phyloP scores from a whole-genome alignment of 2,329 filamentous ascomycete species.

The Drechslerella dactyloides region DNA sequence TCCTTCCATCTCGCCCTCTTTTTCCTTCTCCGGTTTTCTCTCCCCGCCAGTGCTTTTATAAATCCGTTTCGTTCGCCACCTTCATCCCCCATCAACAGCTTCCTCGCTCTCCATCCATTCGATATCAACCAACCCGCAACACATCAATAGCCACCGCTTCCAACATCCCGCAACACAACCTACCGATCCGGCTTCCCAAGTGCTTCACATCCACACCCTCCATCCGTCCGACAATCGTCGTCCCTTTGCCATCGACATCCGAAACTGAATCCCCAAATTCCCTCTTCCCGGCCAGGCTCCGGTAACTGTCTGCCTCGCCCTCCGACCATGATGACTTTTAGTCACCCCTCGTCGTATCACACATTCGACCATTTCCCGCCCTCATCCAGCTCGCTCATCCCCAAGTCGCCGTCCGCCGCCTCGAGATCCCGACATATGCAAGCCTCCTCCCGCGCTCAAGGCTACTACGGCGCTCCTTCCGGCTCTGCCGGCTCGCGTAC shows the following conservation, averaged over 20 bases:
- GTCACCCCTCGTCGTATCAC: conserved; percentile 28
- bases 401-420: conserved; percentile 5
- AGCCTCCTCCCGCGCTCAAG: conserved; percentile 10
- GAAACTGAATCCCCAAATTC: background rate
- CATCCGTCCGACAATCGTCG: background rate
- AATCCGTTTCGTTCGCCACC: background rate
- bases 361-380: conserved; percentile 32
- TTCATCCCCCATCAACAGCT: background rate
- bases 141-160: background rate
- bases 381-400: conserved; percentile 15
- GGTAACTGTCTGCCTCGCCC: conserved; percentile 8
- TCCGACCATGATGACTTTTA: conserved; percentile 48
- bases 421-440: background rate
- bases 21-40: conserved; percentile 17
- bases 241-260: background rate
- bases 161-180: conserved; percentile 2
- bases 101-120: conserved; percentile 1
- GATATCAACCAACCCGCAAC: background rate
- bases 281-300: conserved; percentile 15
- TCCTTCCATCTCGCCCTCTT: conserved; percentile 9
- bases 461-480: conserved; percentile 29
- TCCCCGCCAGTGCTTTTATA: background rate
- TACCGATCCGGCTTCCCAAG: background rate
- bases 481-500: conserved; percentile 17
- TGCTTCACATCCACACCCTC: background rate